A percentile compares a stretch with the other conserved stretches of the same genome.
Evolutionary conservation across 169 alveolate species (phyloP).

Genomic region (Theileria annulata): DNA sequence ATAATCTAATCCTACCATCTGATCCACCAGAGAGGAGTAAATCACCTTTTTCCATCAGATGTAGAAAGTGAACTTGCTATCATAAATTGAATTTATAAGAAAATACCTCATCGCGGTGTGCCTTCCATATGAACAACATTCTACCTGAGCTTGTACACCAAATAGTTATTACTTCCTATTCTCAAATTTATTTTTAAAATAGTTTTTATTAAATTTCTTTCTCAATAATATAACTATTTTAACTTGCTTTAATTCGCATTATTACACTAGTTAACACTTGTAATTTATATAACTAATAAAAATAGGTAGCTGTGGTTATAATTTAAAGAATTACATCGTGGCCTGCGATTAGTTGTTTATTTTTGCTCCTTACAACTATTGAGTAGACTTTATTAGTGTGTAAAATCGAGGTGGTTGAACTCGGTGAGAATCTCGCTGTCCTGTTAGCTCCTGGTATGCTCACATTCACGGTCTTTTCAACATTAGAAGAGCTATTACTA

Average conservation of each 20-base stretch:
- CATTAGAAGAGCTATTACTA: background rate
- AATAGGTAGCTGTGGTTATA: background rate
- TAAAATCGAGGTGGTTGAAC: conserved; percentile 23
- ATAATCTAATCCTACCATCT: conserved; percentile 53
- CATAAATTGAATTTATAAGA: background rate
- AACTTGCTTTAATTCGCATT: too few species aligned
- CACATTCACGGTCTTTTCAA: conserved; percentile 11
- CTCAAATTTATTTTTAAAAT: too few species aligned
- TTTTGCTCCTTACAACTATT: conserved; percentile 21
- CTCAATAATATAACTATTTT: background rate
- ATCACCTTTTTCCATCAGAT: conserved; percentile 37
- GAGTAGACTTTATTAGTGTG: conserved; percentile 39
- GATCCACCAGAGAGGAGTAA: conserved; percentile 62
- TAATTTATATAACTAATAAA: background rate
- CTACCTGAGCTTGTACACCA: conserved; percentile 63
- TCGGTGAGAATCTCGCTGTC: conserved; percentile 59
- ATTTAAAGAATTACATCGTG: conserved; percentile 41
- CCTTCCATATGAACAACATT: conserved; percentile 64
- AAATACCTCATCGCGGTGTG: conserved; percentile 65
- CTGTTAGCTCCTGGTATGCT: conserved; percentile 52
- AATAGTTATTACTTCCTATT: conserved; percentile 62
- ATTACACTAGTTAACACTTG: background rate
- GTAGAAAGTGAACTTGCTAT: conserved; percentile 61
- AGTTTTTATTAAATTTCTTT: too few species aligned
- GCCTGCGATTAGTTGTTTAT: conserved; percentile 57